These are phyloP conservation scores for Diaporthe amygdali DNA, from an alignment of 2,329 filamentous ascomycete species.

Conservation along the genomic window DNA sequence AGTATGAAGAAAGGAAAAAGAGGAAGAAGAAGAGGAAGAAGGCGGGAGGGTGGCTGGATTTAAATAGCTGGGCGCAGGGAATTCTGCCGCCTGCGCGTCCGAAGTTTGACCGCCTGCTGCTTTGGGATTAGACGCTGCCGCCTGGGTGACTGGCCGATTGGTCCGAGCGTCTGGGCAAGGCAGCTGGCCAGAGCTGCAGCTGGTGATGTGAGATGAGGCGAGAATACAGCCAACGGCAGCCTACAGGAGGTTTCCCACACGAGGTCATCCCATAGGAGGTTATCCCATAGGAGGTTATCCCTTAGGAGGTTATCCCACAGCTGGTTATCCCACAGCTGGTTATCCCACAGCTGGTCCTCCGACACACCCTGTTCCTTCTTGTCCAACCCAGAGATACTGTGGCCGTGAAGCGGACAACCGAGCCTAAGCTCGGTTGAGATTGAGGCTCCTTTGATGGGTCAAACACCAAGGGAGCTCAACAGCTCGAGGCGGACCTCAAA, in stretches of 20 bases:
- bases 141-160: not conserved
- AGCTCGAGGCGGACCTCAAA: not conserved
- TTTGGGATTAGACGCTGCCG: not conserved
- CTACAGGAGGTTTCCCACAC: too few relatives aligned
- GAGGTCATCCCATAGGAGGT: too few relatives aligned
- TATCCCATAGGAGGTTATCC: too few relatives aligned
- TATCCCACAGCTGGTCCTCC: too few relatives aligned
- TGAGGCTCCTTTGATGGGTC: not conserved
- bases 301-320: too few relatives aligned
- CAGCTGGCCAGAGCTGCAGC: not conserved
- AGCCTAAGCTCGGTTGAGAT: not conserved
- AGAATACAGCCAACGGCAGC: not conserved
- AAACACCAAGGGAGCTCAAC: not conserved
- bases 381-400: too few relatives aligned
- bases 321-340: too few relatives aligned
- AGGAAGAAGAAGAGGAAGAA: not conserved
- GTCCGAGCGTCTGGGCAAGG: not conserved
- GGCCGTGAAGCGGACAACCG: not conserved
- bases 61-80: not conserved
- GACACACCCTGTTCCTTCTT: too few relatives aligned
- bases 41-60: constrained; percentile 1
- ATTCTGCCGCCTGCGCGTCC: constrained; percentile 14
- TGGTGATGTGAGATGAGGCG: not conserved
- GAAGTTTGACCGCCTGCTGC: not conserved
- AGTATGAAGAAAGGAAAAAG: constrained; percentile 19